Conservation (phyloP, 1,139 yeast species). For the Chernovozyma aurita region DNA sequence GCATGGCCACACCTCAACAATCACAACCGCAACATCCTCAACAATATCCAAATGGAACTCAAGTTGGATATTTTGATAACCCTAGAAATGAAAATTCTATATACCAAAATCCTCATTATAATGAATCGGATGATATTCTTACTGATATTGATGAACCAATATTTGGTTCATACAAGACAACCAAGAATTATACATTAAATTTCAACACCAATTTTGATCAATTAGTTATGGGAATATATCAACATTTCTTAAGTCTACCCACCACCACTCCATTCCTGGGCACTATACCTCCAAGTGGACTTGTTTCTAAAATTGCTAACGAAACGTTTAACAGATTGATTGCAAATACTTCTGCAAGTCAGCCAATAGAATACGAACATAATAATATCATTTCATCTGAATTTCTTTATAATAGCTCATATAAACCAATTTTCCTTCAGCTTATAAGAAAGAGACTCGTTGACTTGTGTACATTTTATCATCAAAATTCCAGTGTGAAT, state of each 20-base stretch:
- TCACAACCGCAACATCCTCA: constrained; percentile 7
- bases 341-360: constrained; percentile 12
- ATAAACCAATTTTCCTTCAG: constrained; percentile 41
- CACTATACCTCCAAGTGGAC: constrained; percentile 40
- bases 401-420: constrained; percentile 26
- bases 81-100: constrained; percentile 10
- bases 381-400: constrained; percentile 32
- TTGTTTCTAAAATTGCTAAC: constrained; percentile 40
- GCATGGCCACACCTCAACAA: constrained; percentile 11
- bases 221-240: constrained; percentile 32
- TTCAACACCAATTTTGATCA: constrained; percentile 38
- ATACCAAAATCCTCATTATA: constrained; percentile 29
- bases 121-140: constrained; percentile 42
- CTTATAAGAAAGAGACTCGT: constrained; percentile 39
- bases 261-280: constrained; percentile 48
- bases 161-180: constrained; percentile 15
- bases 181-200: constrained; percentile 29
- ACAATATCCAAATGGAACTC: constrained; percentile 5
- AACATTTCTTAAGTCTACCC: constrained; percentile 35
- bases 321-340: constrained; percentile 34
- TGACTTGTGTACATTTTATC: constrained; percentile 33
- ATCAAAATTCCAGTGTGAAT: constrained; percentile 6
- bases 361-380: constrained; percentile 29
- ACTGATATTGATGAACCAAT: constrained; percentile 37
- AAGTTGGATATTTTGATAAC: constrained; percentile 3